Evolutionary conservation across 1,139 yeast species (phyloP), one percentile per base, ranked within the genome.

Genomic region (Yamadazyma songkhlaensis): DNA sequence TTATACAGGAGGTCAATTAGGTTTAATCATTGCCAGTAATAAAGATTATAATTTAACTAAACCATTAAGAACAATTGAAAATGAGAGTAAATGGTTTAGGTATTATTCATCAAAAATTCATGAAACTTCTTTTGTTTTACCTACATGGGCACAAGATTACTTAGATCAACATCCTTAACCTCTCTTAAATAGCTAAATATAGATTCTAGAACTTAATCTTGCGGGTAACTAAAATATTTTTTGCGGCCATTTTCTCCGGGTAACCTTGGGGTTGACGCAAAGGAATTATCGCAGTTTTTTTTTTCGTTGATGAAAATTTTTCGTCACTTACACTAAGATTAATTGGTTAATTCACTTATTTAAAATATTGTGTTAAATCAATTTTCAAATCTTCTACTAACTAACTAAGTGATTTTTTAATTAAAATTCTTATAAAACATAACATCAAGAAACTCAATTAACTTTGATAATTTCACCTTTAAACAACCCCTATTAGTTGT

Each of bases 1-100:
- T 11, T 90, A 90, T 60, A 90, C 98, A n/a, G 83, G 95, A 7
- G 98, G 98, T 24, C 97, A 89, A 62, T 74, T 92, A 46, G 97
- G 97, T 1, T 72, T 92, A 45, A 75, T 92, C 66, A 77, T 90
- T 29, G 90, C 96, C 48, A 74, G 86, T 44, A 86, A 84, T 57
- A 78, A 82, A 51, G 50, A 65, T 1, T 39, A 57, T 2, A 64
- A 77, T 48, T 72, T 89, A 47, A 63, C 64, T 29, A 60, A 45
- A 28, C 95, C 97, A 3, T 46, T 61, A 14, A 74, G 95, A 49
- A 45, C 35, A 11, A 51, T 64, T 23, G 76, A 66, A 32, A 59
- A 71, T 36, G 92, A 86, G 55, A 59, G 57, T 32, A 57, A 63
- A 42, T 54, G 76, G 43, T 79, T 85, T 65, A 72, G 70, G 51